Conservation (phyloP, 345 rosid genomes). For the Brassica carinata region DNA sequence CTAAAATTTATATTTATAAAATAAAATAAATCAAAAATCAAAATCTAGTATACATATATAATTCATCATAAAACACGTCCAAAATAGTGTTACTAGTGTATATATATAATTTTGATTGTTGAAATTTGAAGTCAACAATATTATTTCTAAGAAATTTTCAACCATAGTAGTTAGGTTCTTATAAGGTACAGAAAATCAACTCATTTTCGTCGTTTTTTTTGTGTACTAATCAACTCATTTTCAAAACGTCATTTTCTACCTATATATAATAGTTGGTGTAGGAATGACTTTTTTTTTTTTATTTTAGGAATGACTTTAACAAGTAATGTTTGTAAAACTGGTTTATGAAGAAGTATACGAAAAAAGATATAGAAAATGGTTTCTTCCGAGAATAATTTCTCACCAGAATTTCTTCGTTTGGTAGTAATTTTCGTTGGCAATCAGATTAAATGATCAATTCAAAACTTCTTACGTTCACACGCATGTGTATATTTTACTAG, state of each 20-base stretch:
- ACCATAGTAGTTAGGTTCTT: background rate
- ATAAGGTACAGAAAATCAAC: background rate
- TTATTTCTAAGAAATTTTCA: background rate
- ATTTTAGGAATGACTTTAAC: background rate
- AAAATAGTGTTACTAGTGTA: background rate
- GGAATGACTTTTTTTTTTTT: background rate
- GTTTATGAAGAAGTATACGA: background rate
- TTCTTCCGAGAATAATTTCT: background rate
- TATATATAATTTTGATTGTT: background rate
- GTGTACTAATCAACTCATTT: background rate
- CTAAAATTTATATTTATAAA: too few species aligned
- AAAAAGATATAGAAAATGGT: background rate
- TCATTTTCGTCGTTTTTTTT: too few species aligned
- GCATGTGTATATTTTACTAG: background rate
- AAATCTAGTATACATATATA: background rate
- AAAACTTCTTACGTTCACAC: background rate
- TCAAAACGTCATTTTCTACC: background rate
- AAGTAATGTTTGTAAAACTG: background rate
- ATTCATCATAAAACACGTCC: background rate
- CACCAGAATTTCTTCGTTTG: background rate
- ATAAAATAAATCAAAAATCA: too few species aligned
- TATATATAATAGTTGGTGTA: background rate
- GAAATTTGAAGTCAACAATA: background rate
- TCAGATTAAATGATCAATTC: background rate
- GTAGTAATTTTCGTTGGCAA: conserved; percentile 8